Evolutionary conservation across 139 green algal species (phyloP), one percentile per base, ranked within the genome.

Genomic region (Gonium pectorale): DNA sequence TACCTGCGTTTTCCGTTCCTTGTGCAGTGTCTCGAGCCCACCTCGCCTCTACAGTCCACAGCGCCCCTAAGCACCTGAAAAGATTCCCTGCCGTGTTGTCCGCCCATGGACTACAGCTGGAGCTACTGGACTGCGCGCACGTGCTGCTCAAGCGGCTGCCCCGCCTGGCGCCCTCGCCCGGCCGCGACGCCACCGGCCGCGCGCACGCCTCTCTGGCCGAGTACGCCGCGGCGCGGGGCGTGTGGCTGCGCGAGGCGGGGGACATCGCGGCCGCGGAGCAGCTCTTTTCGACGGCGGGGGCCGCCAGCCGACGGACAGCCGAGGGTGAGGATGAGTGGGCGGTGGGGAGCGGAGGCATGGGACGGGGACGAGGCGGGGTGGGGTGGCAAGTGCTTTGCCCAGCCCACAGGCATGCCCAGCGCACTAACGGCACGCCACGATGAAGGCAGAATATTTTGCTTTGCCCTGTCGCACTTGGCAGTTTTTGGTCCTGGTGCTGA

Each of bases 71-170:
- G n/a, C n/a, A n/a, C n/a, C n/a, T n/a, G n/a, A n/a, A n/a, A n/a
- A n/a, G n/a, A n/a, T n/a, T n/a, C n/a, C n/a, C n/a, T n/a, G n/a
- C n/a, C n/a, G n/a, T n/a, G n/a, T n/a, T n/a, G n/a, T n/a, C n/a
- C n/a, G n/a, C n/a, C n/a, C n/a, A n/a, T n/a, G n/a, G n/a, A n/a
- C n/a, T n/a, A 13, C 87, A 93, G 89, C 73, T 86, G n/a, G 85
- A 89, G 78, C 40, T 87, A 37, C 75, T 93, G n/a, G 88, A 93
- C 66, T 80, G 62, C 19, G 75, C 91, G 59, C 88, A 89, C 62
- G 79, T 89, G 75, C 71, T 93, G 66, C 71, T 93, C 52, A 87
- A 85, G 40, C 70, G 82, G 26, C 84, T 84, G 70, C 90, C 90
- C 7, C 90, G 88, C 59, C 79, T 93, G 75, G 68, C 63, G 22